Conservation (phyloP, 805 yeast species). For the Pichia nakasei region DNA sequence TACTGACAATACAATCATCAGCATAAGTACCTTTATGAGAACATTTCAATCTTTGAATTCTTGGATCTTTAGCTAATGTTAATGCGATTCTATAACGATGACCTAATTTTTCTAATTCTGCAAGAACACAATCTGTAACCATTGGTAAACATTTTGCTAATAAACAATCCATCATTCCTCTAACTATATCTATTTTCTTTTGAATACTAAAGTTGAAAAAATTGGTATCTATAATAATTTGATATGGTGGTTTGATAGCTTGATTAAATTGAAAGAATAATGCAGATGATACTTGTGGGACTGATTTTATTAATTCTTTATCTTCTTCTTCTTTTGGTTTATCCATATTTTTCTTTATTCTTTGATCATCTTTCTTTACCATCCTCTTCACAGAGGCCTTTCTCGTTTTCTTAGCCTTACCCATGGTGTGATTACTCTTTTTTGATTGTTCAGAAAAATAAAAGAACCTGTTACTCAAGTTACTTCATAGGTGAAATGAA, state of each 20-base stretch:
- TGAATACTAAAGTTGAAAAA: constrained; percentile 94
- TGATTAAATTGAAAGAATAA: constrained; percentile 89
- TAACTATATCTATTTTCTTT: constrained; percentile 87
- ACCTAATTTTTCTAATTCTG: constrained; percentile 93
- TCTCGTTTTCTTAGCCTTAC: constrained; percentile 94
- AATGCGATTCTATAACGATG: constrained; percentile 91
- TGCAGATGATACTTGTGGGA: constrained; percentile 94
- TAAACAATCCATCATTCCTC: constrained; percentile 94
- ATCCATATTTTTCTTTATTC: constrained; percentile 40
- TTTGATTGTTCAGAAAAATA: too few relatives aligned
- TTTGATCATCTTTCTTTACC: constrained; percentile 61
- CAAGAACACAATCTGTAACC: constrained; percentile 96
- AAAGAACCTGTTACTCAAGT: too few relatives aligned
- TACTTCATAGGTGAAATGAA: too few relatives aligned
- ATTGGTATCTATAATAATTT: constrained; percentile 91
- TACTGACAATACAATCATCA: constrained; percentile 90
- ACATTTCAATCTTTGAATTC: constrained; percentile 80
- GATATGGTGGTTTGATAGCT: constrained; percentile 97
- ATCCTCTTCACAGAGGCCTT: constrained; percentile 94
- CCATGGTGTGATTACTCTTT: too few relatives aligned
- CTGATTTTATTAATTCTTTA: constrained; percentile 62
- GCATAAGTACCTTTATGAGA: constrained; percentile 96
- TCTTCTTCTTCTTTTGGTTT: constrained; percentile 44
- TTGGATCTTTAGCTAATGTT: constrained; percentile 86
- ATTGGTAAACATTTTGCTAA: constrained; percentile 94